These are phyloP conservation scores for Trypanosoma vivax DNA, from an alignment of 208 protist genomes.

Conservation along the genomic window DNA sequence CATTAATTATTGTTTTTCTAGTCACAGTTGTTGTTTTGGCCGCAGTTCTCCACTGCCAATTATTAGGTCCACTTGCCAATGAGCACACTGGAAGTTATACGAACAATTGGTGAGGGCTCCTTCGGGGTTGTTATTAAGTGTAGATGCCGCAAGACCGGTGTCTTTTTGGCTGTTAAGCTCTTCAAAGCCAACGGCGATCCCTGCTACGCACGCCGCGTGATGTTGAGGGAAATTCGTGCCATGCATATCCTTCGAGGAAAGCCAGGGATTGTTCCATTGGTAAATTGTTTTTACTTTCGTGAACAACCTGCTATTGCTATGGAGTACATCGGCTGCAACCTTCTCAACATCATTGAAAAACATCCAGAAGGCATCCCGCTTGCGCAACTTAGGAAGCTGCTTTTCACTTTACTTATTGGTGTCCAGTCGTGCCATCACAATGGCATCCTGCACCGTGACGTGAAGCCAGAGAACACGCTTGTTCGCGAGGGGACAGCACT, in stretches of 20 bases:
- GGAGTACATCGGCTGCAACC: constrained; percentile 86
- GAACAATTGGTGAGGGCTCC: constrained; percentile 89
- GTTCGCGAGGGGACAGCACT: constrained; percentile 49
- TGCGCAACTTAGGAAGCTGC: constrained; percentile 44
- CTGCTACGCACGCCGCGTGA: constrained; percentile 82
- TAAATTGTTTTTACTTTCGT: constrained; percentile 81
- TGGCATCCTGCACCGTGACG: constrained; percentile 88
- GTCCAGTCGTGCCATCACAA: constrained; percentile 88
- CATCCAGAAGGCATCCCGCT: constrained; percentile 41
- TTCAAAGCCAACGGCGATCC: constrained; percentile 91
- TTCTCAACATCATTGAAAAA: constrained; percentile 85
- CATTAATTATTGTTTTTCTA: no score
- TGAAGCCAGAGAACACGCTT: constrained; percentile 91
- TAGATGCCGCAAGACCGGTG: constrained; percentile 60
- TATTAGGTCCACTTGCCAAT: constrained; percentile 18
- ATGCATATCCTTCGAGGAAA: constrained; percentile 84
- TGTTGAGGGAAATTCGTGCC: constrained; percentile 89
- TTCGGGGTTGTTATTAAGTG: constrained; percentile 93
- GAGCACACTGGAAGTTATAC: constrained; percentile 69
- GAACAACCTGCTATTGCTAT: constrained; percentile 92
- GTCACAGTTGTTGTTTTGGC: background rate
- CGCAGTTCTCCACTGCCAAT: background rate
- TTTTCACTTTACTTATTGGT: constrained; percentile 87
- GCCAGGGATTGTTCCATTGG: constrained; percentile 87
- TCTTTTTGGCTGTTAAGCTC: constrained; percentile 91